These are phyloP conservation scores for Cutaneotrichosporon spelunceum DNA, from an alignment of 1,284 basidiomycete genomes.

Conservation along the genomic window DNA sequence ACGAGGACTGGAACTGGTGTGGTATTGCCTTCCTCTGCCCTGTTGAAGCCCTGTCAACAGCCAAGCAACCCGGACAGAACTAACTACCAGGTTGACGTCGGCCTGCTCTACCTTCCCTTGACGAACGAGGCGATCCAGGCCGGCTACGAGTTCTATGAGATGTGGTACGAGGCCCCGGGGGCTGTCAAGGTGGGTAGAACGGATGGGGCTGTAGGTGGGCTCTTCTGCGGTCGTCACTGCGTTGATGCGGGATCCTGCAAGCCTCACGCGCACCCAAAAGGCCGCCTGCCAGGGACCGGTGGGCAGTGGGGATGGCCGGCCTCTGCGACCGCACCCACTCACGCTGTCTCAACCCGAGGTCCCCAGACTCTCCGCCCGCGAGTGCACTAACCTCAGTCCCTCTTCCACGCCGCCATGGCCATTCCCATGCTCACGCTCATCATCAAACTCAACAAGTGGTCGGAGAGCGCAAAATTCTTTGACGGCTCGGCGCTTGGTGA, in stretches of 20 bases:
- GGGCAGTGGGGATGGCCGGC: background rate
- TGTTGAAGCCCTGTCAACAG: background rate
- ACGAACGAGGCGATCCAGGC: conserved; percentile 65
- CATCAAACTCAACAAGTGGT: conserved; percentile 76
- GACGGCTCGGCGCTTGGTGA: conserved; percentile 78
- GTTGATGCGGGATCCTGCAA: too few species aligned
- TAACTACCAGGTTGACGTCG: conserved; percentile 67
- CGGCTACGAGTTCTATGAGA: conserved; percentile 79
- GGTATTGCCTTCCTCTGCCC: background rate
- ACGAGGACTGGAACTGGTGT: too few species aligned
- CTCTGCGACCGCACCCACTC: background rate
- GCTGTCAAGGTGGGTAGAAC: conserved; percentile 69
- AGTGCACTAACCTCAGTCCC: conserved; percentile 57
- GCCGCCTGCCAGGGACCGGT: too few species aligned
- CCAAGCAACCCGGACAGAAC: background rate
- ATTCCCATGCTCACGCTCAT: conserved; percentile 69
- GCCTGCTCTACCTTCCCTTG: conserved; percentile 63
- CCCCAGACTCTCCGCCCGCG: background rate
- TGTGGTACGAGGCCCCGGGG: conserved; percentile 82
- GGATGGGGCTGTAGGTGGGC: background rate
- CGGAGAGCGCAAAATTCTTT: conserved; percentile 86
- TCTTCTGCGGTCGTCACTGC: too few species aligned
- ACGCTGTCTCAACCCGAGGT: background rate
- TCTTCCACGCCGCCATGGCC: conserved; percentile 75
- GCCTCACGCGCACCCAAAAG: too few species aligned